Base-by-base conservation (phyloP, 352 stramenopile species). In the Globisporangium okanoganense region DNA sequence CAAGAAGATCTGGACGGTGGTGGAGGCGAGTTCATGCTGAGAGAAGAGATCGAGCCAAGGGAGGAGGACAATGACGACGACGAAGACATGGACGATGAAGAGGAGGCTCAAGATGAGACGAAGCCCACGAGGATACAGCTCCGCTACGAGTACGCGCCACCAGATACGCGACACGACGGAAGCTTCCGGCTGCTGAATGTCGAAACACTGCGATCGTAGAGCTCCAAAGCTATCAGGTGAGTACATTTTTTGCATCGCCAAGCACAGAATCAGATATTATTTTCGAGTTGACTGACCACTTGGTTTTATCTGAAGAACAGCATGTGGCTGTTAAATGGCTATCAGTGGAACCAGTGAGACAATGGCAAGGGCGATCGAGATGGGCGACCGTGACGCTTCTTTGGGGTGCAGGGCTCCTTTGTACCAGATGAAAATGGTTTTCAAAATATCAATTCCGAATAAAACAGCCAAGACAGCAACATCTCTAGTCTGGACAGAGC, bases 111-210 rank as follows among this genome's bases (percentile, higher is more conserved):
- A 54, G 25, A 38, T 24, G 41, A 5, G 38, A 44, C 25, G 41
- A 24, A 25, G 47, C 47, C 47, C 12, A 40, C 10, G 27, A 33
- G 47, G 27, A 54, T 54, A 54, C 47, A 54, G 16, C 16, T 54
- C 20, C 47, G 16, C 47, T 54, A 54, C 27, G 47, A 54, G 47
- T 54, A 54, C 8, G 38, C 25, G 24, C 27, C 47, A 8, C 25
- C 25, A 38, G 47, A 54, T 9, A 16, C 47, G 13, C 47, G 47
- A 25, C 27, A 27, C 14, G 27, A 54, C 5, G 47, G 47, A 2
- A 14, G 0, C 47, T 54, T 54, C 12, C 47, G 16, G 47, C 27
- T 54, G 14, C 25, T 54, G 24, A 5, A 54, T 22, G 25, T 54
- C 14, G 47, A 54, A 25, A 36, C 24, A 14, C 24, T n/a, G 24